Evolutionary conservation across 2,329 filamentous ascomycete genomes (phyloP), one percentile per base, ranked within the genome.

Genomic region (Akanthomyces dipterigenus): DNA sequence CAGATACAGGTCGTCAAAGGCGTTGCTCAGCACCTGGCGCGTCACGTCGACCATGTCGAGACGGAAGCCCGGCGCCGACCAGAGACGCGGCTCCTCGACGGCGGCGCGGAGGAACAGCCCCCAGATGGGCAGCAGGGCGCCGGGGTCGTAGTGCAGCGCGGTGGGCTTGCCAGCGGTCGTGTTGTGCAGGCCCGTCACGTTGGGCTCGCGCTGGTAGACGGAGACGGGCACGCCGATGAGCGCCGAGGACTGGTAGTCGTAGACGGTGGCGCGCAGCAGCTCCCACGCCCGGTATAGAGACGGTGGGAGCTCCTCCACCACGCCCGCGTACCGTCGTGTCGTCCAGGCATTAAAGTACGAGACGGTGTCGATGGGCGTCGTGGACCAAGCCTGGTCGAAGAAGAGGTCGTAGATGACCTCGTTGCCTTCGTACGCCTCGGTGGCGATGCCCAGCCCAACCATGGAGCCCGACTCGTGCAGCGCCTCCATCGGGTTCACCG

Each of bases 381-480:
- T 46, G 1, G 72, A 74, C 80, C 80, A 83, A 3, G 78, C 79
- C 65, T 82, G 80, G 61, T 80, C 77, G 1, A 83, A 72, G 0
- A 82, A 71, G 1, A 82, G 67, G 58, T 78, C 75, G 65, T 82
- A 82, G 61, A 82, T 72, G 62, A 83, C 76, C 59, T 82, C 79
- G 63, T 82, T 82, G 20, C 79, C 80, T 64, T 81, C 80, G 64
- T 81, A 79, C 9, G 75, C 78, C 61, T 82, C 80, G 64, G 77
- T 76, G 0, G 78, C 78, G 4, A 79, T 68, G 1, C 80, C 80
- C 56, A 80, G 77, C 1, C 80, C 80, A 1, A 81, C 72, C 42
- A 82, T 68, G 1, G 73, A 76, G 4, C 67, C 69, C 0, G 77
- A 78, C 28, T 73, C 72, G 0, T 68, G 64, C 1, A 80, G 69